Conservation (phyloP, 2,329 filamentous ascomycete genomes). For the Xylaria sp. region DNA sequence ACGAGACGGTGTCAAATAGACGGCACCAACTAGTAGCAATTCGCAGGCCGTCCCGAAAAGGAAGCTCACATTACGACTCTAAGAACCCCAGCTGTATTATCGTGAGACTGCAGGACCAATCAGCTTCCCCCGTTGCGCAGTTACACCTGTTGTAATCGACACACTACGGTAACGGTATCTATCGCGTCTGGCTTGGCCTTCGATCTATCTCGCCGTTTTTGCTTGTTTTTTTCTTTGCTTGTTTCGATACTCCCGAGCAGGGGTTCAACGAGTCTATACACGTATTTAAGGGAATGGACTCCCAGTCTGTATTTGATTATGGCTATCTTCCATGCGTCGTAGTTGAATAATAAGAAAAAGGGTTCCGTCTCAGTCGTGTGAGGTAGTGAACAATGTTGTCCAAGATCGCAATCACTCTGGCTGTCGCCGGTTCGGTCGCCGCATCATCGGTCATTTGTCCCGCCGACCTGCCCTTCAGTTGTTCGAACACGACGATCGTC, state of each 20-base stretch:
- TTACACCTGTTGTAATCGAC: background rate
- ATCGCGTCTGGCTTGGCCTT: too few species aligned
- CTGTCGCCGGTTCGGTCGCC: conserved; percentile 15
- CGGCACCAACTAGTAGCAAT: background rate
- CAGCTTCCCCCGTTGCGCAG: background rate
- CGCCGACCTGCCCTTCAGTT: conserved; percentile 25
- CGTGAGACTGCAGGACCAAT: background rate
- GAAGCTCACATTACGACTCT: conserved; percentile 15
- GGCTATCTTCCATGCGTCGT: background rate
- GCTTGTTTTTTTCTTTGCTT: background rate
- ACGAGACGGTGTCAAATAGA: too few species aligned
- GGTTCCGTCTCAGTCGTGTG: background rate
- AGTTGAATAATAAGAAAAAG: conserved; percentile 1
- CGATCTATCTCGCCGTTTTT: conserved; percentile 1
- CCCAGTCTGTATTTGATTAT: background rate
- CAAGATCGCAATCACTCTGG: conserved; percentile 14
- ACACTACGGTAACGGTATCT: too few species aligned
- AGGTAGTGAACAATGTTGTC: conserved; percentile 13
- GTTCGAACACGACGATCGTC: conserved; percentile 35
- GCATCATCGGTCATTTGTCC: conserved; percentile 16
- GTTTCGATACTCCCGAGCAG: background rate
- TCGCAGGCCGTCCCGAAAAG: conserved; percentile 15
- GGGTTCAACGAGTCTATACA: too few species aligned
- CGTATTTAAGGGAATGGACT: conserved; percentile 4
- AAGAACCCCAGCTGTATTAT: background rate